phyloP scores from a whole-genome alignment of 1,284 basidiomycete genomes.

The Microbotryum scabiosae region DNA sequence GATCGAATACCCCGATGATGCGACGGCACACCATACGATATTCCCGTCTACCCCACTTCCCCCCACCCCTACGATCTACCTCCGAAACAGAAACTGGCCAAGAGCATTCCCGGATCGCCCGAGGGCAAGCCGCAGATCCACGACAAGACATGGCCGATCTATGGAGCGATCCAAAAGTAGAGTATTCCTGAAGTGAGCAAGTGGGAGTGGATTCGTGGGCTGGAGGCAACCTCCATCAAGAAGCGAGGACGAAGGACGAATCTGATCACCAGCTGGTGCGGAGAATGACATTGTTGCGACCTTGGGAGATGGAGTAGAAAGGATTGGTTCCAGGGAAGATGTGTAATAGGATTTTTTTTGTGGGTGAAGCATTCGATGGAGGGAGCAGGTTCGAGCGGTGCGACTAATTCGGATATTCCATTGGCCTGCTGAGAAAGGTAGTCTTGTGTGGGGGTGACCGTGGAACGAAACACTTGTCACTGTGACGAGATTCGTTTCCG shows the following conservation, averaged over 20 bases:
- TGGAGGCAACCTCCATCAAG: too few relatives aligned
- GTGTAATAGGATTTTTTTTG: too few relatives aligned
- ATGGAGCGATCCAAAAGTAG: constrained; percentile 34
- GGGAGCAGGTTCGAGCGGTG: too few relatives aligned
- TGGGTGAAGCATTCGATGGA: too few relatives aligned
- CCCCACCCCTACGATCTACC: constrained; percentile 2
- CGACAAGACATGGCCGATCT: constrained; percentile 58
- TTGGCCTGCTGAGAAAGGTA: background rate
- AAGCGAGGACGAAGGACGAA: too few relatives aligned
- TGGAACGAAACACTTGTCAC: background rate
- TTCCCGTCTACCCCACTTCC: background rate
- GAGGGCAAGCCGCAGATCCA: constrained; percentile 78
- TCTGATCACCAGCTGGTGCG: too few relatives aligned
- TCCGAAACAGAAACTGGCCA: constrained; percentile 64
- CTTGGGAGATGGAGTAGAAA: too few relatives aligned
- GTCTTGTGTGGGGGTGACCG: background rate
- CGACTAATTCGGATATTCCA: too few relatives aligned
- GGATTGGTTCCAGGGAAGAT: too few relatives aligned
- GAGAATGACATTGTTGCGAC: too few relatives aligned
- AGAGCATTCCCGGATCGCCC: constrained; percentile 86
- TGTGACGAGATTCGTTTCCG: background rate
- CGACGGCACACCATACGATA: background rate
- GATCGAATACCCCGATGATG: background rate
- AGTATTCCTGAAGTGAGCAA: background rate
- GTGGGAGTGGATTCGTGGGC: too few relatives aligned